Base-by-base conservation (phyloP, 1,284 basidiomycete species). In the Ganoderma sinense region DNA sequence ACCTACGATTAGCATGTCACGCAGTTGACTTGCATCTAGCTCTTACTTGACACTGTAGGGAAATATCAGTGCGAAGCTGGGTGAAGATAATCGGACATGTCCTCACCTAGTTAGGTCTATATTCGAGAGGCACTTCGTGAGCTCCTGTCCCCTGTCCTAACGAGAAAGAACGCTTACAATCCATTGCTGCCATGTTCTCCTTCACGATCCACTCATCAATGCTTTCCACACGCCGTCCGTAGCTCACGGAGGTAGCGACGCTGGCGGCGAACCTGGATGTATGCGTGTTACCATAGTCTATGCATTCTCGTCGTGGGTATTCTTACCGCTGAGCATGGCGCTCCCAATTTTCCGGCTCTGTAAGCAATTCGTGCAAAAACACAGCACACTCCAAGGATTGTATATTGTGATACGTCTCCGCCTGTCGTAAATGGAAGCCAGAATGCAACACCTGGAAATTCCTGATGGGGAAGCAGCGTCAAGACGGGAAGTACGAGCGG, bases 341-440 rank as follows among this genome's bases (percentile, higher is more conserved):
- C 65, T 86, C 84, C 69, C 82, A 87, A 23, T 80, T 73, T 23
- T 77, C 74, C 0, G 86, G 85, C 4, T 84, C 78, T 4, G 77
- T 77, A 16, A 86, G 70, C 18, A 87, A 76, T 63, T 87, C 81
- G 45, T 83, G 78, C 75, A 87, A 70, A 18, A 85, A 76, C 6
- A 85, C 74, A 66, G 84, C 85, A 2, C 84, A 86, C 73, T 88
- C 87, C 16, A 87, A 75, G n/a, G 81, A 82, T 67, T 87, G 86
- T n/a, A 87, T 84, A 0, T 83, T 83, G 55, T 80, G 81, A 74
- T 87, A 88, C 14, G 78, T 81, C 58, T 84, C 83, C 6, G 85
- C 79, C 56, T 79, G 79, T 40, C 82, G 78, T 20, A 80, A 73
- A 69, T 84, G 84, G 62, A 85, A 83, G 0, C 81, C 82, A 16